Evolutionary conservation across 169 alveolate genomes (phyloP), one percentile per base, ranked within the genome.

Genomic region (Cryptosporidium parvum): DNA sequence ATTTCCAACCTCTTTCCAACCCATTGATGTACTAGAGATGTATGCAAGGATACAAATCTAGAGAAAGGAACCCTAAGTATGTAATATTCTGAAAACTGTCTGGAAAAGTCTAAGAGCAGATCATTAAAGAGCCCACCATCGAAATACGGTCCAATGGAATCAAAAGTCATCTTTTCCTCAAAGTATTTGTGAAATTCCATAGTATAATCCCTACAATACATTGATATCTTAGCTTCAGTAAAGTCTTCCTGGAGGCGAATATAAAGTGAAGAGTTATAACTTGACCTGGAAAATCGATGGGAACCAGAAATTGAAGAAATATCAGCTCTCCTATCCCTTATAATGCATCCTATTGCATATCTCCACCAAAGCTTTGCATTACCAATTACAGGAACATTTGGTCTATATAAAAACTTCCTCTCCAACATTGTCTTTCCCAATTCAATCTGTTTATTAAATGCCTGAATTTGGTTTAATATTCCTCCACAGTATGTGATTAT

Each of bases 311-410:
- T 52, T 16, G 29, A 29, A 12, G 61, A 29, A 14, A 75, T 56
- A n/a, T 56, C 39, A 2, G 45, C 59, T 42, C 12, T 44, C 18
- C 75, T 65, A 5, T 67, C 75, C n/a, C 89, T 61, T 6, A 80
- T 44, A 35, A 80, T 37, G 31, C 89, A 80, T 6, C 89, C 75
- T 31, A 65, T 44, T 12, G 89, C 89, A 42, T 80, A 80, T 14
- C 53, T 80, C 89, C 89, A 80, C 89, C 89, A 80, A 42, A 80
- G 62, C 37, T 37, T 80, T 48, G 89, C 67, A 65, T 80, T 80
- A 16, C 75, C 75, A 59, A 44, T 35, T 6, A 80, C 68, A 18
- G 89, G 75, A 33, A 80, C 89, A 16, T 33, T 80, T 6, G 89
- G 89, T 29, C 75, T 80, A 31, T 80, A 80, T 3, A 80, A 48